Base-by-base conservation (phyloP, 495 filamentous ascomycete genomes). In the Xylaria intraflava region DNA sequence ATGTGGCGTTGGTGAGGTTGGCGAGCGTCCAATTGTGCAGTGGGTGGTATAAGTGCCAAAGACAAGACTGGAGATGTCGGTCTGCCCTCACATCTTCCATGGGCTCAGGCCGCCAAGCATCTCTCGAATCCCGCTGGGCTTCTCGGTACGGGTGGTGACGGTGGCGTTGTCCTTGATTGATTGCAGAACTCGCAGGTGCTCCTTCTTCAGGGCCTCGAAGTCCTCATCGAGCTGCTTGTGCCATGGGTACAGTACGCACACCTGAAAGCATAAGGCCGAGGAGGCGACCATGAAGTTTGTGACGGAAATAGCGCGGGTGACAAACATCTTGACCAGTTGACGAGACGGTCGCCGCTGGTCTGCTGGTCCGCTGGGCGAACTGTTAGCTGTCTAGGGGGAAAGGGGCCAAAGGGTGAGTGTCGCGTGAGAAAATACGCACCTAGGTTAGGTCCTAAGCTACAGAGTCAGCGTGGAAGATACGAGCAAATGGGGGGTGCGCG, bases 181-280 rank as follows among this genome's bases (percentile, higher is more conserved):
- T 36, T 59, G 47, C 46, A 74, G 57, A 39, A 70, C 66, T 43
- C 59, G 62, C 19, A 70, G 62, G 61, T 81, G 77, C 57, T 85
- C 81, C 27, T 62, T 68, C 53, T 81, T 83, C 42, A 85, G 58
- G 29, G 66, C 62, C 49, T 80, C 69, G 62, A 85, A 84, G 47
- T 77, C 77, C 1, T 82, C 69, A 55, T 84, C 80, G n/a, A 85
- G 69, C 56, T 77, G 65, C 33, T 82, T 70, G 62, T 85, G 82
- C 82, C 82, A 85, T 24, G 82, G 82, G 60, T 85, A 85, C 14
- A 85, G 64, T 30, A 85, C 81, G 58, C 74, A 78, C 44, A 83
- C 81, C 67, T 85, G 82, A 62, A 85, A 85, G 31, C 66, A 66
- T 8, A 85, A 69, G 0, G 82, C 82, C n/a, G 79, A 79, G 20